phyloP scores from a whole-genome alignment of 2,329 filamentous ascomycete genomes.

The Fusarium xylarioides region DNA sequence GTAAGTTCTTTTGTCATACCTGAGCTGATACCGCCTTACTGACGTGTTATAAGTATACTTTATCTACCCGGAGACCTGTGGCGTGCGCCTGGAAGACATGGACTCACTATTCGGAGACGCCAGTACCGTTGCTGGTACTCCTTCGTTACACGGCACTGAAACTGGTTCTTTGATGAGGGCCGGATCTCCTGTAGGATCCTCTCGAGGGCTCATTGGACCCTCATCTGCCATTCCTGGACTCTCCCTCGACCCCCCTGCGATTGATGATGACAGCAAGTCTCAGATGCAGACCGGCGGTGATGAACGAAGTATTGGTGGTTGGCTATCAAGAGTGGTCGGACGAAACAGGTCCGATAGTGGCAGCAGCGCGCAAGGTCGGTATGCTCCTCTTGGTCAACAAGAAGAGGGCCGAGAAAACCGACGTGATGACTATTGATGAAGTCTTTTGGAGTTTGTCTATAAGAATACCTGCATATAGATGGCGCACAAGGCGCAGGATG shows the following conservation, averaged over 20 bases:
- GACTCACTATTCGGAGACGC: constrained; percentile 93
- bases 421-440: constrained; percentile 40
- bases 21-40: constrained; percentile 28
- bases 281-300: constrained; percentile 48
- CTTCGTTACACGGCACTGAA: constrained; percentile 78
- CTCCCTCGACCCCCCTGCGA: constrained; percentile 80
- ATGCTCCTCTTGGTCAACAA: constrained; percentile 54
- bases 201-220: constrained; percentile 67
- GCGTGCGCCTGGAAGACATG: constrained; percentile 96
- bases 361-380: constrained; percentile 53
- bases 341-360: constrained; percentile 51
- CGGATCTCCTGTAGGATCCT: constrained; percentile 77
- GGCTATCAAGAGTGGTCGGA: constrained; percentile 55
- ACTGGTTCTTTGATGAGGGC: constrained; percentile 82
- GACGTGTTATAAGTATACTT: constrained; percentile 81
- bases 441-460: constrained; percentile 38
- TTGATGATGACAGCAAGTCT: constrained; percentile 60
- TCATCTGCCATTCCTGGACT: constrained; percentile 80
- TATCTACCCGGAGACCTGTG: constrained; percentile 95
- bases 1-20: constrained; percentile 66
- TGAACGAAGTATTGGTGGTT: constrained; percentile 59
- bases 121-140: constrained; percentile 81
- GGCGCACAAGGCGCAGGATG: constrained; percentile 36
- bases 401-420: constrained; percentile 49
- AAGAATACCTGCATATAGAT: constrained; percentile 52